A percentile compares a stretch with the other conserved stretches of the same genome.
These are phyloP conservation scores for Alloascoidea africana DNA, from an alignment of 805 yeast genomes.

Conservation along the genomic window DNA sequence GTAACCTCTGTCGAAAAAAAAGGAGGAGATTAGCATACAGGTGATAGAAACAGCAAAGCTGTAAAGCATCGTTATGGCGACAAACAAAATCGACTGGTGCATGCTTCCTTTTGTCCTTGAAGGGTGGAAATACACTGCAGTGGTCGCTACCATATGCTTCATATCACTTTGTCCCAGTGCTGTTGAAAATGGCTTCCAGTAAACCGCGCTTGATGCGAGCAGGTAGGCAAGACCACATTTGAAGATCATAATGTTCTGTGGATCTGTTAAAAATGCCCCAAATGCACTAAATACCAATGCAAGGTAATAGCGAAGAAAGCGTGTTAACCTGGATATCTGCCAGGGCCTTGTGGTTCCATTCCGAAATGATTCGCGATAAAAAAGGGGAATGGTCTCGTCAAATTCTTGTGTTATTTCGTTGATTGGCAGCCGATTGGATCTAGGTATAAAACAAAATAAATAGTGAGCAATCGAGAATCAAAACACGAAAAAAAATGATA, in stretches of 20 bases:
- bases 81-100: slow-evolving; percentile 60
- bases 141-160: slow-evolving; percentile 72
- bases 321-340: too few species aligned
- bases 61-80: slow-evolving; percentile 34
- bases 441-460: too few species aligned
- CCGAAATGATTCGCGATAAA: too few species aligned
- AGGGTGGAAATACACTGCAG: slow-evolving; percentile 76
- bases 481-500: too few species aligned
- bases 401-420: too few species aligned
- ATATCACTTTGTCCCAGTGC: slow-evolving; percentile 35
- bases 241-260: slow-evolving; percentile 11
- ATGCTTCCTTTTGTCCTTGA: slow-evolving; percentile 67
- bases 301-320: too few species aligned
- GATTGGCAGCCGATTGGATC: too few species aligned
- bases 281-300: too few species aligned
- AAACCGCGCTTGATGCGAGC: slow-evolving; percentile 61
- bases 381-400: too few species aligned
- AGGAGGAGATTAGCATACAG: slow-evolving; percentile 35
- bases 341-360: too few species aligned
- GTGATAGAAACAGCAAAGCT: slow-evolving; percentile 34
- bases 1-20: slow-evolving; percentile 26
- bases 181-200: slow-evolving; percentile 27
- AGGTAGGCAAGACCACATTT: slow-evolving; percentile 67
- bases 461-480: too few species aligned
- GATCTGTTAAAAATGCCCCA: too few species aligned